Base-by-base conservation (phyloP, 2,329 filamentous ascomycete species). In the Sarocladium strictum region DNA sequence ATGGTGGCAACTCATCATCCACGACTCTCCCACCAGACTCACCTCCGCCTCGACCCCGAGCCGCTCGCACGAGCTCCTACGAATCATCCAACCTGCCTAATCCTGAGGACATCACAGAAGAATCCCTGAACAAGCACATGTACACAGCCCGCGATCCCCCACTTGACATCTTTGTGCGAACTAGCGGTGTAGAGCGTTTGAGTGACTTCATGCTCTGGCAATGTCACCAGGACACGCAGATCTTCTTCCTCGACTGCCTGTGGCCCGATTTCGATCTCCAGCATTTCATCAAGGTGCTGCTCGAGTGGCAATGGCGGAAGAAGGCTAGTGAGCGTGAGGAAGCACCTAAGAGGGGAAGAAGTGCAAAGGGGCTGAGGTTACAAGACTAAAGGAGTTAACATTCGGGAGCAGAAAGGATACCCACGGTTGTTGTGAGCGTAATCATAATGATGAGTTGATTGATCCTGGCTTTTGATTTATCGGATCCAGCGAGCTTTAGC, bases 161-260 rank as follows among this genome's bases (percentile, higher is more conserved):
- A 1, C 75, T 97, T 40, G 94, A 99, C 65, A 79, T 99, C 12
- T 85, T 99, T 54, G 81, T 99, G 52, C 84, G 94, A 52, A 99
- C 94, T 3, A 97, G 91, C 58, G 93, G 92, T 26, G 94, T 99
- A 14, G 87, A 92, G 69, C 82, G 94, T 50, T 76, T 99, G 56
- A 97, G 91, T 66, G 94, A 99, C 68, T 99, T 97, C 64, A 94
- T 99, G 92, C 84, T 99, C 32, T 99, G 94, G 94, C 94, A 99
- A 71, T 94, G 90, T 63, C 92, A 97, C 66, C 84, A 96, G 65
- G 79, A 93, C 59, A 97, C 94, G 0, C 88, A 96, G 57, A 87
- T 99, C 59, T 90, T 95, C 57, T 99, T 97, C 67, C 73, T 97
- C 55, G 83, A 96, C 63, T 94, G 90, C 60, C 77, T 96, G 58